These are phyloP conservation scores for Sicyos edulis DNA, from an alignment of 306 rosid species.

Conservation along the genomic window DNA sequence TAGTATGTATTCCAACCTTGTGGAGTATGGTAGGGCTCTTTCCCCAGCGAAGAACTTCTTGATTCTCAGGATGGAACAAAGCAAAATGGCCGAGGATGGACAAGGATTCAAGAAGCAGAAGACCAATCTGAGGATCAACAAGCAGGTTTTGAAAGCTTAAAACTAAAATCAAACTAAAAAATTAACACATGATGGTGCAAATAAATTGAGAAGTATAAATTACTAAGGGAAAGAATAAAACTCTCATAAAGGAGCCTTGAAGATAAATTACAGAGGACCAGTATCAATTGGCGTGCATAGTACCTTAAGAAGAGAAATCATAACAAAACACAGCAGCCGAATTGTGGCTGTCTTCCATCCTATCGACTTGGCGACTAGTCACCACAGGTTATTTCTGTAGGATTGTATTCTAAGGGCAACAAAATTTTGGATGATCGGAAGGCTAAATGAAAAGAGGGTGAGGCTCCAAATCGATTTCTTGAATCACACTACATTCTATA, in stretches of 20 bases:
- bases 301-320: not conserved
- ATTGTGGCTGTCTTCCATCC: not conserved
- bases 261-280: not conserved
- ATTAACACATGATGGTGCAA: not conserved
- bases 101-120: constrained; percentile 74
- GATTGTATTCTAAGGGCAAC: not conserved
- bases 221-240: not conserved
- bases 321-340: not conserved
- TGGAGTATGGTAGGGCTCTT: constrained; percentile 93
- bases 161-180: not conserved
- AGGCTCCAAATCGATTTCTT: not conserved
- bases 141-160: constrained; percentile 13
- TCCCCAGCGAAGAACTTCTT: constrained; percentile 97
- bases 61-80: constrained; percentile 81
- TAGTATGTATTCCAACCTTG: constrained; percentile 51
- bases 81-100: constrained; percentile 89
- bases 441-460: not conserved
- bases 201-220: not conserved
- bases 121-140: constrained; percentile 56
- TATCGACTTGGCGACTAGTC: not conserved
- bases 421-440: not conserved
- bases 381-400: not conserved
- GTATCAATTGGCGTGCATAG: not conserved
- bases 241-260: not conserved
- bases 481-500: not conserved